phyloP scores from a whole-genome alignment of 2,329 filamentous ascomycete genomes.

The Alternaria rosae region DNA sequence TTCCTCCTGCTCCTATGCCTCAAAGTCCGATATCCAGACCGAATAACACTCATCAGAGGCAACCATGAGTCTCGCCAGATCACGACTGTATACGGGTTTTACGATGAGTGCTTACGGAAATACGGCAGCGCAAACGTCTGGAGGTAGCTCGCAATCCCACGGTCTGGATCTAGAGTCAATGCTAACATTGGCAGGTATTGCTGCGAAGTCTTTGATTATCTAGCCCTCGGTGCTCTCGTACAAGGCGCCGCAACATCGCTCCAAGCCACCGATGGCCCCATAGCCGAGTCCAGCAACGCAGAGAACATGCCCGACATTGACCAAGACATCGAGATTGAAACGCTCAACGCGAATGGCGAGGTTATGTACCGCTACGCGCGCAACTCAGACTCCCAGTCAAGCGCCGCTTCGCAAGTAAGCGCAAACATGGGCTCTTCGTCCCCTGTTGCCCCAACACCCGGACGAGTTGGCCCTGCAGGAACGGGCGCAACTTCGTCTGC shows the following conservation, averaged over 20 bases:
- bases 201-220: constrained; percentile 97
- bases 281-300: constrained; percentile 60
- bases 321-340: constrained; percentile 88
- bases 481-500: constrained; percentile 78
- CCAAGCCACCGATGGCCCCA: constrained; percentile 65
- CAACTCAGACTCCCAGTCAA: constrained; percentile 49
- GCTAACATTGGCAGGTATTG: constrained; percentile 64
- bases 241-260: constrained; percentile 78
- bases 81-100: constrained; percentile 97
- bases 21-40: constrained; percentile 96
- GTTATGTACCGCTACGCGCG: constrained; percentile 77
- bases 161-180: neutral
- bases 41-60: constrained; percentile 93
- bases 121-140: constrained; percentile 97
- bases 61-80: constrained; percentile 98
- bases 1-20: constrained; percentile 94
- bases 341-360: constrained; percentile 83
- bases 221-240: constrained; percentile 87
- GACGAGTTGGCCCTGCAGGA: constrained; percentile 75
- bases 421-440: constrained; percentile 46
- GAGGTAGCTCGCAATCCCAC: constrained; percentile 52
- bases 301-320: constrained; percentile 61
- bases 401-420: constrained; percentile 39
- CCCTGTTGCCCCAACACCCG: constrained; percentile 50
- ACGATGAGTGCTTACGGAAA: constrained; percentile 95